Base-by-base conservation (phyloP, 345 rosid genomes). In the Cardamine chenopodiifolia region DNA sequence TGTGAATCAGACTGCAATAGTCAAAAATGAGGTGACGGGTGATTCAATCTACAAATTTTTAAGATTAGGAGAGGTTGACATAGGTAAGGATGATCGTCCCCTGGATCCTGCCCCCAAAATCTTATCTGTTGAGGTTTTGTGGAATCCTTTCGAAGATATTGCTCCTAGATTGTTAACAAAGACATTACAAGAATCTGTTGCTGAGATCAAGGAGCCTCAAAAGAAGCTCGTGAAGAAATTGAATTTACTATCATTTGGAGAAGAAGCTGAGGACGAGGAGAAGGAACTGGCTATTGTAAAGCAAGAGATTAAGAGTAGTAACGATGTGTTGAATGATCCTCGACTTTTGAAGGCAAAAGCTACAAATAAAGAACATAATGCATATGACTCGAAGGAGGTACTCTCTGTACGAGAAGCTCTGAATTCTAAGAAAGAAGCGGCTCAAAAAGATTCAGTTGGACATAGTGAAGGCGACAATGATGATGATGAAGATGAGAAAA, bases 231-330 rank as follows among this genome's bases (percentile, higher is more conserved):
- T 88, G 31, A 92, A 90, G 99, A 90, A 92, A 78, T 82, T 92
- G 81, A 92, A 85, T 80, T 71, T 95, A 82, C 98, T 95, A 47
- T 95, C 99, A 18, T 92, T 92, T 55, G 99, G 99, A 57, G 99
- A 95, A 74, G 99, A 92, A 83, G 99, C 94, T 64, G 99, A 92
- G 82, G 97, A 92, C 78, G 98, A 92, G 74, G 97, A 90, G 82
- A 95, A 89, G 75, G 92, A 89, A 79, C 75, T 95, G 57, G 91
- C 85, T 49, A 76, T 82, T 45, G 83, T 82, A 9, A 89, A 89
- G 78, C 86, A 85, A 81, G 92, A 90, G 84, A 95, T 90, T 37
- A 92, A 82, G 88, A 95, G 97, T 79, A 92, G 99, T 78, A 97
- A 95, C 68, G 98, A 95, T 70, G 98, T 92, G 66, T 79, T 95